Base-by-base conservation (phyloP, 78 protist genomes). In the Emiliania huxleyi region DNA sequence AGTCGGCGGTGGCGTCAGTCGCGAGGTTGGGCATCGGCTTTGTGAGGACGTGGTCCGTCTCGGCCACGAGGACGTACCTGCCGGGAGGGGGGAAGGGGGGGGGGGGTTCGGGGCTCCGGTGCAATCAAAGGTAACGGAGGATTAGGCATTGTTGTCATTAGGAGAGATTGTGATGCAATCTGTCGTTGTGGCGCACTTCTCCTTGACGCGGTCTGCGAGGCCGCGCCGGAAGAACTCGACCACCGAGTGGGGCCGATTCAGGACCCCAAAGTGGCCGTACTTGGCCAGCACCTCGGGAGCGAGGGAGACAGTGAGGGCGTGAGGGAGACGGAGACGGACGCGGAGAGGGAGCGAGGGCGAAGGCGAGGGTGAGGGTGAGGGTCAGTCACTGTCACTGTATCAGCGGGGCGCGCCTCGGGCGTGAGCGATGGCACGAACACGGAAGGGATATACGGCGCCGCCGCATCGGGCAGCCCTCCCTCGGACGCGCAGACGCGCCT, bases 161-260 rank as follows among this genome's bases (percentile, higher is more conserved):
- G n/a, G n/a, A n/a, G n/a, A n/a, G n/a, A n/a, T n/a, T n/a, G n/a
- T n/a, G n/a, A n/a, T n/a, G n/a, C n/a, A n/a, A n/a, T n/a, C n/a
- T n/a, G n/a, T n/a, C n/a, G n/a, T n/a, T n/a, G n/a, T n/a, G n/a
- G n/a, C n/a, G n/a, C n/a, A n/a, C n/a, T n/a, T 52, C 62, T 52
- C 62, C 62, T 52, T 52, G 29, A 52, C 42, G 5, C 81, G 37
- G 19, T 2, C 42, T 4, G n/a, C 18, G 42, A 71, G 42, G 19
- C n/a, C 81, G n/a, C 40, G 81, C 42, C 42, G 5, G 52, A 71
- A 71, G 81, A 71, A 71, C 42, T 71, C 81, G 21, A 71, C 42
- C 40, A 71, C 81, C 48, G 87, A 77, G 49, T 77, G 87, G 29
- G 87, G 87, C 87, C 87, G 87, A 48, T 77, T 77, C 48, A 77